Base-by-base conservation (phyloP, 2,329 filamentous ascomycete species). In the Tolypocladium capitatum region DNA sequence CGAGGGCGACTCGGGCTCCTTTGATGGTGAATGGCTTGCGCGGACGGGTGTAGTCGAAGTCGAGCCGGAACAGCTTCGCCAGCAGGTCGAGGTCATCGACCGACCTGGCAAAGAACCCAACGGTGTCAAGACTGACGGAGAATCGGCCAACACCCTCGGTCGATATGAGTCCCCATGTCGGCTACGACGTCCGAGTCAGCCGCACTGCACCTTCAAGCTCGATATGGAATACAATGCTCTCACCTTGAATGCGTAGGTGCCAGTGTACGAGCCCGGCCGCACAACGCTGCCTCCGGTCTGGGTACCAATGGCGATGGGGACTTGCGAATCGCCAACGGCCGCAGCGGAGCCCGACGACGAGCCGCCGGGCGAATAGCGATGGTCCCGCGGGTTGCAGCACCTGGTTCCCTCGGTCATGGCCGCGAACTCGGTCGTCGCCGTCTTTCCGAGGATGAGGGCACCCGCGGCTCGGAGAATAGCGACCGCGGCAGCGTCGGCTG, bases 301-400 rank as follows among this genome's bases (percentile, higher is more conserved):
- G 0, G 81, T 83, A 0, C 80, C 82, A 0, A 86, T 63, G 0
- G 66, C 72, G 11, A 85, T 55, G 0, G 80, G 77, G 0, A 72
- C 73, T 52, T 85, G 81, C 46, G 75, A 74, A 52, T 85, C 82
- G 7, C 68, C 81, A 0, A 86, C 80, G 0, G 78, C 80, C 0
- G 81, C 80, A 0, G 70, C 82, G 0, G 81, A 84, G 0, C 83
- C 82, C 0, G 80, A 78, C 0, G 80, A 84, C 0, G 81, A 84
- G 42, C 82, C 82, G 1, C 82, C 82, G 0, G 82, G 81, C 0
- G 81, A 84, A 5, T 83, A 73, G 0, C 69, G 71, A 2, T 66
- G 60, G 58, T 86, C 80, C 53, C 87, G 86, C 0, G 81, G 78
- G 57, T 86, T 86, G 45, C 68, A 80, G 46, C 68, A 68, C 1